Conservation (phyloP, 2,329 filamentous ascomycete genomes). For the Pyricularia pennisetigena region DNA sequence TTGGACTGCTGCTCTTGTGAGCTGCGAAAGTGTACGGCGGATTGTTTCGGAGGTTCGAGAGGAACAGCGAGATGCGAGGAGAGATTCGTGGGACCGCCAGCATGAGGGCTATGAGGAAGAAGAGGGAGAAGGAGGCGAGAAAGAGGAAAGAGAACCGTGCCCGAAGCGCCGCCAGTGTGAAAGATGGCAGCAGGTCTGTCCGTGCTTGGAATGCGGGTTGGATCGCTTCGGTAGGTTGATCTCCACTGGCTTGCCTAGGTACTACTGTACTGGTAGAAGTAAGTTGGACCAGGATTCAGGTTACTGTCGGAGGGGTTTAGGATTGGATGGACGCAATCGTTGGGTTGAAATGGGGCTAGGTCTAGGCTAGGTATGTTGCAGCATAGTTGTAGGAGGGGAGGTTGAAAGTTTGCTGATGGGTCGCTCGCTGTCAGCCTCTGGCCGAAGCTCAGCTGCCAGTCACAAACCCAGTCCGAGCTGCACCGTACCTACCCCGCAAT, state of each 20-base stretch:
- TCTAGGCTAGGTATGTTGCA: neutral
- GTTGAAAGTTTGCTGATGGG: neutral
- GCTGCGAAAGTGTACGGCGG: conserved; percentile 12
- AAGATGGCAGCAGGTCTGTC: neutral
- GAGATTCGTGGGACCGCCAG: conserved; percentile 56
- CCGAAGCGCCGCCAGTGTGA: conserved; percentile 27
- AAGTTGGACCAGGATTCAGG: neutral
- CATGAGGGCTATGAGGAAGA: conserved; percentile 46
- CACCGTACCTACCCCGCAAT: neutral
- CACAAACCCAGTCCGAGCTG: neutral
- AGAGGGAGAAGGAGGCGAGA: conserved; percentile 42
- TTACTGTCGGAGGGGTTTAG: neutral
- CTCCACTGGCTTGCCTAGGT: neutral
- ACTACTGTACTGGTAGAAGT: neutral
- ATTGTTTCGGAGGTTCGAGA: conserved; percentile 42
- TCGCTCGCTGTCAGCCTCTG: neutral
- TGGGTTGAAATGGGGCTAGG: no score
- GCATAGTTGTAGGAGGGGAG: neutral
- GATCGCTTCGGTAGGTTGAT: neutral
- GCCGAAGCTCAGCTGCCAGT: neutral
- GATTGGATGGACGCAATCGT: no score
- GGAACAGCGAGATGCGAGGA: conserved; percentile 47
- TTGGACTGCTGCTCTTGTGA: neutral
- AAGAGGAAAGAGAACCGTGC: conserved; percentile 23
- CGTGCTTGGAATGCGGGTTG: neutral